Percentiles rank a stretch among this genome's conserved stretches.
These are phyloP conservation scores for Lumnitzera littorea DNA, from an alignment of 345 rosid species.

Conservation along the genomic window DNA sequence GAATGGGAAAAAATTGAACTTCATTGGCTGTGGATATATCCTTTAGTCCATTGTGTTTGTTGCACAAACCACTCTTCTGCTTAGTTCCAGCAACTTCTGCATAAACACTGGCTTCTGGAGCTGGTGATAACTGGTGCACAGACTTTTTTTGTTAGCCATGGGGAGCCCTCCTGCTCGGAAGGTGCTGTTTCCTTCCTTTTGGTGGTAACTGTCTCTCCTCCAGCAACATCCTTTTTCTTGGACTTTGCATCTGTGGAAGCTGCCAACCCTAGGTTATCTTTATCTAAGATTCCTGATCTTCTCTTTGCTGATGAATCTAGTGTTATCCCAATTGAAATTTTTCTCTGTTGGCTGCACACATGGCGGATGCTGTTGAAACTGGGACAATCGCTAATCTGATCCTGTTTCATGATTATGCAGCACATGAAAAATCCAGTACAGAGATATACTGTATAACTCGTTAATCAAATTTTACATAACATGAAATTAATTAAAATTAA, in stretches of 20 bases:
- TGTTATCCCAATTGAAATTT: slow-evolving; percentile 77
- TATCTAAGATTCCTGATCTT: slow-evolving; percentile 25
- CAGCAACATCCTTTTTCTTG: slow-evolving; percentile 24
- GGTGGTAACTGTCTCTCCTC: slow-evolving; percentile 18
- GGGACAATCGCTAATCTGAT: slow-evolving; percentile 40
- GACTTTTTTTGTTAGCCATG: slow-evolving; percentile 50
- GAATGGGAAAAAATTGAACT: slow-evolving; percentile 22
- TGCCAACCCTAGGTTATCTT: slow-evolving; percentile 19
- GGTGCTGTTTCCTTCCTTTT: slow-evolving; percentile 32
- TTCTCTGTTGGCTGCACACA: slow-evolving; percentile 67
- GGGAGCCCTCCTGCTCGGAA: slow-evolving; percentile 37
- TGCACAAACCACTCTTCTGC: slow-evolving; percentile 24
- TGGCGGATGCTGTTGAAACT: slow-evolving; percentile 50
- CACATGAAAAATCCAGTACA: slow-evolving; percentile 3
- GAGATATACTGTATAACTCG: not conserved
- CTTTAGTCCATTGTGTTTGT: slow-evolving; percentile 25
- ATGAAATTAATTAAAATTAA: not conserved
- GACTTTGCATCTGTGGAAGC: slow-evolving; percentile 23
- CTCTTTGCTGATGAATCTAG: slow-evolving; percentile 39
- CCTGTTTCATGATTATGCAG: slow-evolving; percentile 23
- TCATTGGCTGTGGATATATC: slow-evolving; percentile 25
- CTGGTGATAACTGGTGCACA: slow-evolving; percentile 22
- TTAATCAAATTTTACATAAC: no score
- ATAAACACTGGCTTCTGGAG: slow-evolving; percentile 23
- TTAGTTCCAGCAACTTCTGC: slow-evolving; percentile 24